Conservation (phyloP, 164 flowering plant species). For the Sextonia rubra region DNA sequence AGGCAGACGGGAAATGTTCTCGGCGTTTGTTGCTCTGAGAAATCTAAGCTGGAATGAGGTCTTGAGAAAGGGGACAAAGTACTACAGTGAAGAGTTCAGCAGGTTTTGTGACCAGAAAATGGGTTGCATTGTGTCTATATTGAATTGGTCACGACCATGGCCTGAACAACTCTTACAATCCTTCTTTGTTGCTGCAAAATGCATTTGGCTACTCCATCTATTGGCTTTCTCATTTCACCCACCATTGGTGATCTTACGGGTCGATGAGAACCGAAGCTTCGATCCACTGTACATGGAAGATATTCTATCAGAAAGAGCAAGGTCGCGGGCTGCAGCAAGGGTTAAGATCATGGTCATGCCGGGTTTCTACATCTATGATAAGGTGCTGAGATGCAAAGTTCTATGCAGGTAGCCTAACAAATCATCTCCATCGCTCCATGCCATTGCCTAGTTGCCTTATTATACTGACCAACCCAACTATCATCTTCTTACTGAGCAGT, state of each 20-base stretch:
- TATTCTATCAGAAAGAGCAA: slow-evolving; percentile 48
- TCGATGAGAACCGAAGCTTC: slow-evolving; percentile 65
- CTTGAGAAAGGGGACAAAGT: slow-evolving; percentile 78
- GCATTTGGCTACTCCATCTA: slow-evolving; percentile 91
- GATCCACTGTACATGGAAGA: slow-evolving; percentile 86
- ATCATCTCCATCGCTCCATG: background rate
- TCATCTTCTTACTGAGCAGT: background rate
- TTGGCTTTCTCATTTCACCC: slow-evolving; percentile 87
- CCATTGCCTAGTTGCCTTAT: too few species aligned
- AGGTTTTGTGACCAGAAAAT: slow-evolving; percentile 91
- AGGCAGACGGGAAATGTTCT: slow-evolving; percentile 60
- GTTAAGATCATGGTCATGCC: slow-evolving; percentile 94
- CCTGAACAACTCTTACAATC: slow-evolving; percentile 87
- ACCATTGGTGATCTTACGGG: slow-evolving; percentile 59
- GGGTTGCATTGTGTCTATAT: slow-evolving; percentile 60
- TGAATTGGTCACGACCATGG: slow-evolving; percentile 87
- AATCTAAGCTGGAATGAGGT: slow-evolving; percentile 95
- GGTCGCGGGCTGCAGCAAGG: slow-evolving; percentile 36
- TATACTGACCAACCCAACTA: too few species aligned
- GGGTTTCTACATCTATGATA: slow-evolving; percentile 81
- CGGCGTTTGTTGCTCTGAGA: slow-evolving; percentile 62
- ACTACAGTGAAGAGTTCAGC: slow-evolving; percentile 89
- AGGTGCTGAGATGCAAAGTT: slow-evolving; percentile 76
- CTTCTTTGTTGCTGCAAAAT: slow-evolving; percentile 83
- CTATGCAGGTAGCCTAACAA: slow-evolving; percentile 50